Evolutionary conservation across 257 asterid species (phyloP).

Genomic region (Solanum verrucosum): DNA sequence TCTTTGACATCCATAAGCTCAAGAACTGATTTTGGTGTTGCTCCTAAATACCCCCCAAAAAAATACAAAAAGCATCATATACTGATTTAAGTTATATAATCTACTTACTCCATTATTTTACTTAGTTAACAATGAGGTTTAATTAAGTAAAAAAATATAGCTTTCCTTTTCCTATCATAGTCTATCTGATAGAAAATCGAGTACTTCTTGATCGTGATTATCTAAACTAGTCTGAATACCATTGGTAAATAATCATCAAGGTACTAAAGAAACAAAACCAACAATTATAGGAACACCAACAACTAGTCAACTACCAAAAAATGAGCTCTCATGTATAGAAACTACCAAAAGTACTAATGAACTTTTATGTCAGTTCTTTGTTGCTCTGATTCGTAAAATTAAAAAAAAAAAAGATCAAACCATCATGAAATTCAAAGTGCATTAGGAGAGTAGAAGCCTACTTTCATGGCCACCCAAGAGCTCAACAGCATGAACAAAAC

Average conservation of each 20-base stretch:
- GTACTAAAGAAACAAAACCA: neutral
- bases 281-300: neutral
- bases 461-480: constrained; percentile 57
- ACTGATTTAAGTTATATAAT: neutral
- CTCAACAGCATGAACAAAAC: constrained; percentile 44
- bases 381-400: neutral
- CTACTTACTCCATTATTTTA: neutral
- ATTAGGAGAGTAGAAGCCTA: neutral
- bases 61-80: neutral
- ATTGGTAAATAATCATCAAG: neutral
- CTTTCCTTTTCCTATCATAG: neutral
- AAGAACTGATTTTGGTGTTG: constrained; percentile 91
- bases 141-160: neutral
- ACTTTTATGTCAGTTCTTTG: neutral
- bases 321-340: neutral
- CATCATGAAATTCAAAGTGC: neutral
- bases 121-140: neutral
- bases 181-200: neutral
- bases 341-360: neutral
- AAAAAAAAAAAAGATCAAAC: neutral
- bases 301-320: neutral
- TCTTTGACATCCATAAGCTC: constrained; percentile 96
- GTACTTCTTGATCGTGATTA: neutral
- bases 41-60: constrained; percentile 32
- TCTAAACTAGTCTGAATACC: neutral